Evolutionary conservation across 2,329 filamentous ascomycete genomes (phyloP).

Genomic region (Fusarium verrucosum): DNA sequence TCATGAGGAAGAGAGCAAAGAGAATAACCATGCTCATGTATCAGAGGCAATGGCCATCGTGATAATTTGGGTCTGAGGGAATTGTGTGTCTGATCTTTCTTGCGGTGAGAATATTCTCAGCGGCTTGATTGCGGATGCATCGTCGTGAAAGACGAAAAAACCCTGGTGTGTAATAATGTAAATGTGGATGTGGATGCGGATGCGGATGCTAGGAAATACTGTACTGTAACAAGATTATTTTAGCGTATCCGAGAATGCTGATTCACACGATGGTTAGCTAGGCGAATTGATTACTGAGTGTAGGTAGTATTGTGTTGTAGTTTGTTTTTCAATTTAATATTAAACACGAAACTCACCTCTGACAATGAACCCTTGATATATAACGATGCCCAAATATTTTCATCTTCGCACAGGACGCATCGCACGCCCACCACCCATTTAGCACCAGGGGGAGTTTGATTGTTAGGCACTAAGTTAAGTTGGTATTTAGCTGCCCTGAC

Average conservation of each 20-base stretch:
- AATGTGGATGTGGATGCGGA: neutral
- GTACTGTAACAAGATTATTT: neutral
- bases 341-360: conserved; percentile 10
- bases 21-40: conserved; percentile 2
- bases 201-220: neutral
- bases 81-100: conserved; percentile 10
- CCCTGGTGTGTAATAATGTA: neutral
- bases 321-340: neutral
- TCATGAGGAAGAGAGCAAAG: conserved; percentile 5
- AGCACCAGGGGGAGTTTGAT: conserved; percentile 24
- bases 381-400: conserved; percentile 16
- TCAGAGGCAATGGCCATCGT: neutral
- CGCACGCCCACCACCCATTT: conserved; percentile 8
- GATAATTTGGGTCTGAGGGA: conserved; percentile 10
- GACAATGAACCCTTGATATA: conserved; percentile 1
- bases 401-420: conserved; percentile 25
- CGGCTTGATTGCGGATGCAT: conserved; percentile 5
- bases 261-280: neutral
- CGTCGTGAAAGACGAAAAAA: conserved; percentile 26
- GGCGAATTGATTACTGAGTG: neutral
- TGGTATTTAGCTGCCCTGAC: conserved; percentile 8
- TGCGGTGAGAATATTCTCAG: conserved; percentile 12
- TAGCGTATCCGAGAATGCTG: conserved; percentile 6
- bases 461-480: too few relatives aligned
- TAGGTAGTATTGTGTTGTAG: neutral